These are phyloP conservation scores for Coleophoma cylindrospora DNA, from an alignment of 2,329 filamentous ascomycete species.

Conservation along the genomic window DNA sequence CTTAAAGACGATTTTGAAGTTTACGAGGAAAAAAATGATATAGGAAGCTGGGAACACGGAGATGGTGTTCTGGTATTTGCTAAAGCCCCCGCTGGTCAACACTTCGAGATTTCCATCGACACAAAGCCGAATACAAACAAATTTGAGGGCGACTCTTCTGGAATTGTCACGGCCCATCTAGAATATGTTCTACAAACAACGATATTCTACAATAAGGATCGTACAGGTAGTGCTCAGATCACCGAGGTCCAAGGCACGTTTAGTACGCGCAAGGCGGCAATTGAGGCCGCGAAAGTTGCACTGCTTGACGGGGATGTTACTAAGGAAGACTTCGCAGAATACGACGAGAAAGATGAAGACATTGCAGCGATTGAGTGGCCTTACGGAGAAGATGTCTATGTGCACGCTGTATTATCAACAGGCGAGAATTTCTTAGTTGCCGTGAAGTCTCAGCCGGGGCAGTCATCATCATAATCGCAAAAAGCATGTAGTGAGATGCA, in stretches of 20 bases:
- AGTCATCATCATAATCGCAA: background rate
- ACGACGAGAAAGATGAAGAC: constrained; percentile 26
- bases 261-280: constrained; percentile 26
- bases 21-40: constrained; percentile 22
- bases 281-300: constrained; percentile 26
- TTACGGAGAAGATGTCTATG: constrained; percentile 37
- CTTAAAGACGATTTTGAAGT: constrained; percentile 30
- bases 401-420: constrained; percentile 35
- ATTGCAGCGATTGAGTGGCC: constrained; percentile 30
- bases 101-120: too few species aligned
- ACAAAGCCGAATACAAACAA: too few species aligned
- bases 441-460: constrained; percentile 26
- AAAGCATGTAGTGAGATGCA: too few species aligned
- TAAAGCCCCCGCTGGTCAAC: too few species aligned
- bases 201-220: constrained; percentile 35
- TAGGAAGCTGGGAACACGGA: constrained; percentile 29
- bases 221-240: constrained; percentile 26
- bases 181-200: constrained; percentile 32
- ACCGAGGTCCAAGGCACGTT: constrained; percentile 36
- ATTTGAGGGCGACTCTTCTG: constrained; percentile 27
- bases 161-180: constrained; percentile 21
- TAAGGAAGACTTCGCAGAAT: constrained; percentile 31
- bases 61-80: constrained; percentile 31
- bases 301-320: constrained; percentile 25
- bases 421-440: constrained; percentile 35